A percentile compares a stretch with the other conserved stretches of the same genome.
Evolutionary conservation across 2,329 filamentous ascomycete genomes (phyloP).

Genomic region (Phialophora tarda): DNA sequence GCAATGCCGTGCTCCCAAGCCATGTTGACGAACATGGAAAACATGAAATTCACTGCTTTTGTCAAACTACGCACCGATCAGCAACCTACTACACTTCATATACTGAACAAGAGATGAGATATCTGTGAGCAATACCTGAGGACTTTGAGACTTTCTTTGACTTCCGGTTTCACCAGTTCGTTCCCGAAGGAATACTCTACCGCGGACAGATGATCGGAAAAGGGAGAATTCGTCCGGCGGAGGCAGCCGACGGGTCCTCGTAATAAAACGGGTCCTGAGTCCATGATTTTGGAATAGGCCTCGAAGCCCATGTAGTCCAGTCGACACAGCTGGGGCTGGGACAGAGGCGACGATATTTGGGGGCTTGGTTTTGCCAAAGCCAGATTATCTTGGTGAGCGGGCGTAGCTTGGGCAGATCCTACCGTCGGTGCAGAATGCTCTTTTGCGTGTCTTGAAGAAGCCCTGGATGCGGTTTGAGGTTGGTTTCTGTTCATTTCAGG

Average conservation of each 20-base stretch:
- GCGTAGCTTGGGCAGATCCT: not conserved
- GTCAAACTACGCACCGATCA: not conserved
- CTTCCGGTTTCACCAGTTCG: constrained; percentile 3
- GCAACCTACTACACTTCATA: not conserved
- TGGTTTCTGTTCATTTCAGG: not conserved
- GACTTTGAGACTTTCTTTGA: not conserved
- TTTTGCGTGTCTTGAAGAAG: not conserved
- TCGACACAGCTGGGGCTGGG: constrained; percentile 1
- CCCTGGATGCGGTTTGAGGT: not conserved
- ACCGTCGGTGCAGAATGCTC: not conserved
- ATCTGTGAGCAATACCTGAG: not conserved
- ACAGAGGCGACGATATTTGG: not conserved
- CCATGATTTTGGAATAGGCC: constrained; percentile 4
- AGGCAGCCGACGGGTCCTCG: not conserved
- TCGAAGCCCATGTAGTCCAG: not conserved
- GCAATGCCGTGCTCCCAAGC: constrained; percentile 1
- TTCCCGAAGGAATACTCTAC: constrained; percentile 1
- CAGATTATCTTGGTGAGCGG: not conserved
- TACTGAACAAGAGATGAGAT: not conserved
- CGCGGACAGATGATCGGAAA: constrained; percentile 3
- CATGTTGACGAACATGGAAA: constrained; percentile 3
- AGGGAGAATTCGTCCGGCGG: not conserved
- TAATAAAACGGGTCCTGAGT: not conserved
- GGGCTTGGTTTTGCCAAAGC: not conserved
- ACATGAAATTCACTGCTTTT: constrained; percentile 1